A percentile compares a stretch with the other conserved stretches of the same genome.
phyloP scores from a whole-genome alignment of 805 yeast genomes.

The Candida namnaoensis region DNA sequence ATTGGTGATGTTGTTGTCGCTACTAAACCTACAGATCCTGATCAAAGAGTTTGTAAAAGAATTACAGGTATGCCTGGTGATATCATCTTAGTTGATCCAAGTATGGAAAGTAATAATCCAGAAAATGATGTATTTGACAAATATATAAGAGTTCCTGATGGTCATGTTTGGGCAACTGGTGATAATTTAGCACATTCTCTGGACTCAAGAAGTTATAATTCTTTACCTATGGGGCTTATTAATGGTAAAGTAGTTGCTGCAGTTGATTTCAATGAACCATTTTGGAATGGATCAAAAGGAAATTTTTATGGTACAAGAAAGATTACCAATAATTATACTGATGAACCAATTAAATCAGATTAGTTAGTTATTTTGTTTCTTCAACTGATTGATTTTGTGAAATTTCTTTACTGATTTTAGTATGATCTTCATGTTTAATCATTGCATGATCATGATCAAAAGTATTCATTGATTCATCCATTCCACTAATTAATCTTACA shows the following conservation, averaged over 20 bases:
- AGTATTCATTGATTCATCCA: constrained; percentile 33
- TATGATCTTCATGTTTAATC: background rate
- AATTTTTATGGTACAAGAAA: constrained; percentile 46
- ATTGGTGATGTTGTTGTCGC: constrained; percentile 89
- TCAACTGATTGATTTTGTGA: background rate
- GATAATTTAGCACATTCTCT: constrained; percentile 83
- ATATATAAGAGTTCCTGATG: constrained; percentile 76
- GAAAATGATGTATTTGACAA: constrained; percentile 24
- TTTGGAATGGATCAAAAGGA: constrained; percentile 24
- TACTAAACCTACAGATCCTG: constrained; percentile 81
- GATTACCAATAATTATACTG: constrained; percentile 41
- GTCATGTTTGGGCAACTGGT: constrained; percentile 97
- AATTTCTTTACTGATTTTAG: background rate
- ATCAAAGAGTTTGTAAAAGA: constrained; percentile 82
- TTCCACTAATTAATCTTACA: constrained; percentile 32
- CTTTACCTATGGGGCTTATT: constrained; percentile 82
- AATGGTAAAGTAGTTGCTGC: constrained; percentile 83
- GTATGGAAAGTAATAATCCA: constrained; percentile 23
- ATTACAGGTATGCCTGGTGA: constrained; percentile 97
- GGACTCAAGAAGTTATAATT: constrained; percentile 85
- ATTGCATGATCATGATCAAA: constrained; percentile 6
- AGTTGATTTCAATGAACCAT: constrained; percentile 41
- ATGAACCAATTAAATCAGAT: constrained; percentile 15
- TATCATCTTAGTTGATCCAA: constrained; percentile 71
- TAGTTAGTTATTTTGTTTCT: no score